Conservation (phyloP, 164 flowering plant genomes). For the Houttuynia cordata region DNA sequence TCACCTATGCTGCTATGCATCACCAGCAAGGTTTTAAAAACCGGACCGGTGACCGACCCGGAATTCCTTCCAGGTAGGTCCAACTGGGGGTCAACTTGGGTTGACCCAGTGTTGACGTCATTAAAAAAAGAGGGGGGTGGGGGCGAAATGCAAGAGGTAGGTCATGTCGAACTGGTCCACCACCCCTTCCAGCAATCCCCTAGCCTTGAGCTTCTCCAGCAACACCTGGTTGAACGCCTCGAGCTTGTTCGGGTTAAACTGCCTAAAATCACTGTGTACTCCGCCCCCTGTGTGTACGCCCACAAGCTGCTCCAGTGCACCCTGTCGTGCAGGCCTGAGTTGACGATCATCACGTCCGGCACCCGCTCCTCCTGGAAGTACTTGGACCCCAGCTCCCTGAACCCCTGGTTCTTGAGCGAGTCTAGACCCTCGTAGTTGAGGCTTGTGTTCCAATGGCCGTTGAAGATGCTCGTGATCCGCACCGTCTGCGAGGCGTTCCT, state of each 20-base stretch:
- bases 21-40: too few relatives aligned
- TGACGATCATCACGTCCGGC: conserved; percentile 78
- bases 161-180: conserved; percentile 80
- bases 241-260: conserved; percentile 82
- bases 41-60: too few relatives aligned
- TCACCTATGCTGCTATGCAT: too few relatives aligned
- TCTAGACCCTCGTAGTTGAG: conserved; percentile 64
- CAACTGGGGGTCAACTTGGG: too few relatives aligned
- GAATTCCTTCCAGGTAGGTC: too few relatives aligned
- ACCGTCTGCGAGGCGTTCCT: conserved; percentile 40
- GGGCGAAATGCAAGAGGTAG: conserved; percentile 83
- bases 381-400: conserved; percentile 32
- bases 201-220: conserved; percentile 46
- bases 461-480: conserved; percentile 84
- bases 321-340: conserved; percentile 93
- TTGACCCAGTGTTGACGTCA: too few relatives aligned
- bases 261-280: conserved; percentile 49
- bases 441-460: conserved; percentile 68
- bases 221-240: conserved; percentile 67
- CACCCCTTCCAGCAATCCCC: conserved; percentile 42
- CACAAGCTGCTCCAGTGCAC: conserved; percentile 44
- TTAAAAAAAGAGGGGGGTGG: too few relatives aligned
- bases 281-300: conserved; percentile 37
- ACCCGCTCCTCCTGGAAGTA: conserved; percentile 48
- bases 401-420: conserved; percentile 50